Base-by-base conservation (phyloP, 495 filamentous ascomycete genomes). In the Lindgomyces ingoldianus region DNA sequence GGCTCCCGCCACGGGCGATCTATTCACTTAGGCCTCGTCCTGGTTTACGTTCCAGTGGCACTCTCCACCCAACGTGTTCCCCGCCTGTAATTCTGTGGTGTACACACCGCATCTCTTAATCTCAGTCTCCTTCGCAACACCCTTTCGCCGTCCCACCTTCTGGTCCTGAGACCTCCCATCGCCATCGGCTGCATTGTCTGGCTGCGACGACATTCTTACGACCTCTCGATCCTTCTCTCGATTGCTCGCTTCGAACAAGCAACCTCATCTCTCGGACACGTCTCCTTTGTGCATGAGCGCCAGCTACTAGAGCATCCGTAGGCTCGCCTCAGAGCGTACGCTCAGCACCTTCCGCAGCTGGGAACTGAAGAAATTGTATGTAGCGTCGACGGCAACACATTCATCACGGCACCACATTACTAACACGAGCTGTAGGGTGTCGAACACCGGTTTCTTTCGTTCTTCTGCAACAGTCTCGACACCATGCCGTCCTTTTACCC, bases 401-500 rank as follows among this genome's bases (percentile, higher is more conserved):
- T 27, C 47, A 25, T 21, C 9, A 47, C n/a, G 16, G 42, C 18
- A 16, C 8, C 22, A 42, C 22, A 24, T n/a, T 6, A 18, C 62
- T 66, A 51, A 65, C 39, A 42, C 9, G 8, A n/a, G n/a, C 44
- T 25, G 14, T 36, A 65, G 67, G 64, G 60, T 68, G 52, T 62
- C 45, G 41, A 27, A 14, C 57, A 63, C 65, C 62, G 57, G 57
- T 73, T 67, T 70, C 68, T 69, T 70, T 51, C 51, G 27, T 65
- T 55, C 55, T 46, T 57, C 62, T 61, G 64, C 71, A 56, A 68
- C 60, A 46, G 44, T 53, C 53, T n/a, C 26, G n/a, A 49, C 19
- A 69, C 33, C 70, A 74, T 74, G 72, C 72, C 72, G 36, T 70
- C 72, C 60, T 74, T 72, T 64, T 72, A 68, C 41, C 69, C 70